Conservation (phyloP, 768 basidiomycete species). For the Auricularia cornea region DNA sequence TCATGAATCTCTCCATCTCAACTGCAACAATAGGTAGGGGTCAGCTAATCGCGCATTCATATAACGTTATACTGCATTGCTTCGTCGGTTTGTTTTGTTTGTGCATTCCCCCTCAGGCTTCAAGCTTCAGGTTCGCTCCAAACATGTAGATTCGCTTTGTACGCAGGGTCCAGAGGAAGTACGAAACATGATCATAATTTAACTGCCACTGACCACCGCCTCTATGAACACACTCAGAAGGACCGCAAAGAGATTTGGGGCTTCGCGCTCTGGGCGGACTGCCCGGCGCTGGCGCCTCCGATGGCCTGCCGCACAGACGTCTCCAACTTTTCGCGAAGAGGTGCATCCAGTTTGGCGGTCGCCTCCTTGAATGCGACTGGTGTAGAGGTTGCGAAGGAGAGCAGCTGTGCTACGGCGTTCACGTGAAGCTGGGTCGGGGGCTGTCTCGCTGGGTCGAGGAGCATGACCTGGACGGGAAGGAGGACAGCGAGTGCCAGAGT, state of each 20-base stretch:
- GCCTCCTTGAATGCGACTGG: slow-evolving; percentile 82
- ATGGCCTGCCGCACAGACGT: slow-evolving; percentile 70
- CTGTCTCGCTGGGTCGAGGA: slow-evolving; percentile 47
- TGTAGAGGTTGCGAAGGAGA: slow-evolving; percentile 61
- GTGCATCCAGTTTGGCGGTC: slow-evolving; percentile 53
- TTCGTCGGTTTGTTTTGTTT: not conserved
- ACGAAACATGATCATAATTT: not conserved
- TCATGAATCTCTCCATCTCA: too few relatives aligned
- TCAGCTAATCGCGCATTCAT: too few relatives aligned
- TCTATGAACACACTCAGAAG: slow-evolving; percentile 40
- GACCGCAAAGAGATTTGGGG: slow-evolving; percentile 74
- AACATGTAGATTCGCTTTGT: not conserved
- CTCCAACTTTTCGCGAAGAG: slow-evolving; percentile 58
- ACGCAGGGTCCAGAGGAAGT: not conserved
- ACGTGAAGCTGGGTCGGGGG: slow-evolving; percentile 40
- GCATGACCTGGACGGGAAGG: slow-evolving; percentile 64
- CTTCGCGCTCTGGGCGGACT: slow-evolving; percentile 35
- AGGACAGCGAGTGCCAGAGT: slow-evolving; percentile 60
- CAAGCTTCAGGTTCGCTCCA: not conserved
- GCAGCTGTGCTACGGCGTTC: slow-evolving; percentile 56
- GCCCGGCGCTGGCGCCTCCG: slow-evolving; percentile 32
- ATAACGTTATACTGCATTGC: not conserved
- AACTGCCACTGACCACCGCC: too few relatives aligned
- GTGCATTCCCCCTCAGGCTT: not conserved
- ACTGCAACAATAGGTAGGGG: too few relatives aligned